Conservation (phyloP, 2,329 filamentous ascomycete species). For the Talaromyces sp. region DNA sequence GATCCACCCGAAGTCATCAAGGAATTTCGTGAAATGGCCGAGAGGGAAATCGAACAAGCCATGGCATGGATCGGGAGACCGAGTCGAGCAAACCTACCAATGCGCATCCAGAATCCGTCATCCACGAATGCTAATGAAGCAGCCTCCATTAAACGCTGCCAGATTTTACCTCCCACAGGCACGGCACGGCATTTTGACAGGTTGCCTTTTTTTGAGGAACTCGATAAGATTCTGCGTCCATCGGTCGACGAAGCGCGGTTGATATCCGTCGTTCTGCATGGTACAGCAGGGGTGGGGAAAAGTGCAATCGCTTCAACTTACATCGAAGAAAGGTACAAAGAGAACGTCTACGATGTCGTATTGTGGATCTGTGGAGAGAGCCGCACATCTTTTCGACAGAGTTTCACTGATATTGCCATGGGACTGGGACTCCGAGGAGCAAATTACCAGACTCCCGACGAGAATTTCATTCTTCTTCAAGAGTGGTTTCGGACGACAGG, state of each 20-base stretch:
- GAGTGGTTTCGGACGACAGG: background rate
- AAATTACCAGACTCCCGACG: background rate
- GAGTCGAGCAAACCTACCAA: background rate
- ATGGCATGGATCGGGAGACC: background rate
- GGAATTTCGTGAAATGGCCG: background rate
- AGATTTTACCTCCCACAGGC: background rate
- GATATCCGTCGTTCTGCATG: background rate
- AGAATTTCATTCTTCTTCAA: constrained; percentile 2
- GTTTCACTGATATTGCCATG: background rate
- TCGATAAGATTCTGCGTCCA: background rate
- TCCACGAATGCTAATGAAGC: background rate
- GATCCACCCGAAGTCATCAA: background rate
- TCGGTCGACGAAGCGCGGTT: background rate
- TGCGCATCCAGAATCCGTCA: background rate
- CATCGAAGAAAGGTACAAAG: background rate
- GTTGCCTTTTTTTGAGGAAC: background rate
- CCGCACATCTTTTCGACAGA: background rate
- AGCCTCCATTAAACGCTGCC: background rate
- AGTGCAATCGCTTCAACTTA: background rate
- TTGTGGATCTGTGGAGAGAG: background rate
- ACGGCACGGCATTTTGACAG: background rate
- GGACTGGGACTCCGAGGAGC: background rate
- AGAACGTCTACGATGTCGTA: background rate
- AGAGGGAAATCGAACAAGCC: background rate
- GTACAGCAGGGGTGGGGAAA: background rate